phyloP scores from a whole-genome alignment of 1,284 basidiomycete species.

The Boletellus deceptivus region DNA sequence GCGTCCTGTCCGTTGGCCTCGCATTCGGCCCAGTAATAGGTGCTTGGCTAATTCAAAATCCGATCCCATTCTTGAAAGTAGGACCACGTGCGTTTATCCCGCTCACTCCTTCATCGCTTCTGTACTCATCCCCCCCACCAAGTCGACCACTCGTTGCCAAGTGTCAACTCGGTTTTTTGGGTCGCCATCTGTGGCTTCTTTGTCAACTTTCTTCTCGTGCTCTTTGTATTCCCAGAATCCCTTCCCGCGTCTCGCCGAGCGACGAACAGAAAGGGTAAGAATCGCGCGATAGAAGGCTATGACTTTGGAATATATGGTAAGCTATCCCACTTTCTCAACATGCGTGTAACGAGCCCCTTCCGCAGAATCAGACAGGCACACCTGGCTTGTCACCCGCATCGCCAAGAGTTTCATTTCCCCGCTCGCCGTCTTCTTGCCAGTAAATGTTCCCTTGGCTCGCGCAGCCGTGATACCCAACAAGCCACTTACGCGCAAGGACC shows the following conservation, averaged over 20 bases:
- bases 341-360: background rate
- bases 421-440: constrained; percentile 54
- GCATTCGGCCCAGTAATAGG: constrained; percentile 73
- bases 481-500: constrained; percentile 43
- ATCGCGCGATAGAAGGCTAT: constrained; percentile 26
- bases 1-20: constrained; percentile 70
- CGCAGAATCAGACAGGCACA: constrained; percentile 7
- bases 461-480: constrained; percentile 8
- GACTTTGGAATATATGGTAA: constrained; percentile 12
- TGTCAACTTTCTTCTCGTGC: constrained; percentile 48
- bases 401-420: constrained; percentile 45
- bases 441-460: constrained; percentile 34
- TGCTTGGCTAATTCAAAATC: constrained; percentile 63
- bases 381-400: constrained; percentile 19
- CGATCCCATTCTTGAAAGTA: constrained; percentile 40
- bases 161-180: constrained; percentile 60
- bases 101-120: background rate
- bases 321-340: background rate
- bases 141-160: constrained; percentile 30
- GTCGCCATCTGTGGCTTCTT: constrained; percentile 47
- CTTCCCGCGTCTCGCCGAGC: constrained; percentile 46
- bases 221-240: constrained; percentile 67
- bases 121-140: constrained; percentile 6
- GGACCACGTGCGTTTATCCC: constrained; percentile 22
- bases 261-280: constrained; percentile 34